These are phyloP conservation scores for Oropetium thomaeum DNA, from an alignment of 176 grass and related monocot species.

Conservation along the genomic window DNA sequence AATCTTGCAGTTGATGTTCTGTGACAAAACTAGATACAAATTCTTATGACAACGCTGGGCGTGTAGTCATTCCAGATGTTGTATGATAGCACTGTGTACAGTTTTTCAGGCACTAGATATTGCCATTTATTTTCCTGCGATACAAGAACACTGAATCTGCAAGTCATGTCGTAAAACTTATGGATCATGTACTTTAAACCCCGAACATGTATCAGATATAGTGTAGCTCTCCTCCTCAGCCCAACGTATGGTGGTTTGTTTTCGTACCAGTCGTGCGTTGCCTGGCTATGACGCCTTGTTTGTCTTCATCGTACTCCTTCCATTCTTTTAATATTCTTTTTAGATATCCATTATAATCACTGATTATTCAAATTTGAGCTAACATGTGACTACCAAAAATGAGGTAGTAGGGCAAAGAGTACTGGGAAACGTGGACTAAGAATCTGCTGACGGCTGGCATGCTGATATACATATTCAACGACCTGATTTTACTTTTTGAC, in stretches of 20 bases:
- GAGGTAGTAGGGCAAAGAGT: too few relatives aligned
- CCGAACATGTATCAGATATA: too few relatives aligned
- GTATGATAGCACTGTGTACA: conserved; percentile 31
- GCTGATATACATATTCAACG: background rate
- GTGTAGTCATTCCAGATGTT: conserved; percentile 17
- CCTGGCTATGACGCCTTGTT: background rate
- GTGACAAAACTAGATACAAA: background rate
- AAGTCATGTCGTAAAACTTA: background rate
- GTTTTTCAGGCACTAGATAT: background rate
- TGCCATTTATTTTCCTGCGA: background rate
- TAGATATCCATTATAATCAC: too few relatives aligned
- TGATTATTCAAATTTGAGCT: too few relatives aligned
- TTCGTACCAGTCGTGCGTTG: background rate
- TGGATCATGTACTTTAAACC: background rate
- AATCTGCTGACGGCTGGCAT: background rate
- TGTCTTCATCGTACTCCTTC: background rate
- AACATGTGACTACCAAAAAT: too few relatives aligned
- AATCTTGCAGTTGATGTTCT: conserved; percentile 9
- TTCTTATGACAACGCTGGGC: conserved; percentile 14
- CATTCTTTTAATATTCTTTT: too few relatives aligned
- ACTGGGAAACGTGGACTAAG: background rate
- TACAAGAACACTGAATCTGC: background rate
- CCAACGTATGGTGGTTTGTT: background rate
- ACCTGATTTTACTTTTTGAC: background rate
- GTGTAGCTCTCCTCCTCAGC: background rate